Conservation (phyloP, 2,329 filamentous ascomycete genomes). For the Ophiosphaerella korrae region DNA sequence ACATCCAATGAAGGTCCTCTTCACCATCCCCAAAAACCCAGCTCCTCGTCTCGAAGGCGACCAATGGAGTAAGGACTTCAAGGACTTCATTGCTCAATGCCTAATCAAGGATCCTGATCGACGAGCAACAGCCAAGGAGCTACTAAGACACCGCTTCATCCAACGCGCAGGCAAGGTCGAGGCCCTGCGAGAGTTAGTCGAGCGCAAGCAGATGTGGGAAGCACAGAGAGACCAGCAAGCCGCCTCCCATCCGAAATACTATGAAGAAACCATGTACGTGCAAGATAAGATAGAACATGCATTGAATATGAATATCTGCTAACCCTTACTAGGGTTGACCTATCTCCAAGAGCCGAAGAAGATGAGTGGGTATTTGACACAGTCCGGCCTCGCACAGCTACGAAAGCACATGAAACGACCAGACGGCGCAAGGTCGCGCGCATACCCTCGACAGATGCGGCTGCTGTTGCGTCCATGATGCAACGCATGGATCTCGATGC, state of each 20-base stretch:
- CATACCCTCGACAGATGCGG: constrained; percentile 48
- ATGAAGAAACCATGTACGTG: constrained; percentile 82
- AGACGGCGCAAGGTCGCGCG: constrained; percentile 56
- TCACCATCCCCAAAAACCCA: constrained; percentile 90
- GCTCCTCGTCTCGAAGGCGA: constrained; percentile 82
- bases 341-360: constrained; percentile 69
- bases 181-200: constrained; percentile 82
- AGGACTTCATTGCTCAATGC: constrained; percentile 89
- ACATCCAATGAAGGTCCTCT: constrained; percentile 97
- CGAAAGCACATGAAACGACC: constrained; percentile 55
- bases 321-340: constrained; percentile 59
- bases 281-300: not conserved
- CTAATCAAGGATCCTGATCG: constrained; percentile 89
- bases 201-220: constrained; percentile 81
- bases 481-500: constrained; percentile 52
- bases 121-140: constrained; percentile 81
- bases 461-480: constrained; percentile 43
- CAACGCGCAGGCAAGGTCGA: constrained; percentile 86
- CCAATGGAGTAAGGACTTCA: constrained; percentile 85
- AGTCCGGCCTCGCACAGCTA: constrained; percentile 72
- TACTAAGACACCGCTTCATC: constrained; percentile 88
- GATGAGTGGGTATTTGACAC: constrained; percentile 98
- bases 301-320: constrained; percentile 10
- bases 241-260: constrained; percentile 74
- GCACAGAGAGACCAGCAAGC: constrained; percentile 65